Percentiles rank a stretch among this genome's conserved stretches.
phyloP scores from a whole-genome alignment of 805 yeast species.

The Wickerhamomyces kurtzmanii region DNA sequence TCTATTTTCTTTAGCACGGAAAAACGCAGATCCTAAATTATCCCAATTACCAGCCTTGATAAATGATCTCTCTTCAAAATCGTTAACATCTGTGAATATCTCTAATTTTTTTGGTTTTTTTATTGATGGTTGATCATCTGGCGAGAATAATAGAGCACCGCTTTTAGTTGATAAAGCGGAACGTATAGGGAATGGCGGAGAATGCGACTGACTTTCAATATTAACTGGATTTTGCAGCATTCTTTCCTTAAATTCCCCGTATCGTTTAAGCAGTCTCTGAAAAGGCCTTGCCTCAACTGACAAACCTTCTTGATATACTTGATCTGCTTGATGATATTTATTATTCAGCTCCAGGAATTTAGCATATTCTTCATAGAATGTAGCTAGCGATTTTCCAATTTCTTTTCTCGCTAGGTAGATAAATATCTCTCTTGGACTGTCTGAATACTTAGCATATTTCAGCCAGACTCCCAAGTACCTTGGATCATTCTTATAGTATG shows the following conservation, averaged over 20 bases:
- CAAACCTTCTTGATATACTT: conserved; percentile 51
- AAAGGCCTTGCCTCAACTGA: conserved; percentile 57
- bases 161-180: conserved; percentile 27
- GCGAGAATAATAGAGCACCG: conserved; percentile 16
- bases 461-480: conserved; percentile 78
- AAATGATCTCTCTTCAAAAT: conserved; percentile 5
- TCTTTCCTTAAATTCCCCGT: conserved; percentile 33
- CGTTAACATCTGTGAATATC: conserved; percentile 8
- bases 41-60: conserved; percentile 28
- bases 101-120: conserved; percentile 12
- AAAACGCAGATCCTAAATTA: conserved; percentile 35
- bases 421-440: conserved; percentile 63
- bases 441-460: conserved; percentile 58
- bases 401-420: conserved; percentile 59
- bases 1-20: conserved; percentile 56
- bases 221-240: conserved; percentile 16
- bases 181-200: conserved; percentile 24
- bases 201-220: conserved; percentile 18
- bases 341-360: conserved; percentile 42
- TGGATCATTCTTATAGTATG: conserved; percentile 72
- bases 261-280: conserved; percentile 30
- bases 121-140: conserved; percentile 2
- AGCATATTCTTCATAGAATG: conserved; percentile 77
- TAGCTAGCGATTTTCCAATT: conserved; percentile 59
- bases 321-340: conserved; percentile 42